A percentile compares a stretch with the other conserved stretches of the same genome.
Conservation (phyloP, 1,284 basidiomycete genomes). For the Singerocomus inundabilis region DNA sequence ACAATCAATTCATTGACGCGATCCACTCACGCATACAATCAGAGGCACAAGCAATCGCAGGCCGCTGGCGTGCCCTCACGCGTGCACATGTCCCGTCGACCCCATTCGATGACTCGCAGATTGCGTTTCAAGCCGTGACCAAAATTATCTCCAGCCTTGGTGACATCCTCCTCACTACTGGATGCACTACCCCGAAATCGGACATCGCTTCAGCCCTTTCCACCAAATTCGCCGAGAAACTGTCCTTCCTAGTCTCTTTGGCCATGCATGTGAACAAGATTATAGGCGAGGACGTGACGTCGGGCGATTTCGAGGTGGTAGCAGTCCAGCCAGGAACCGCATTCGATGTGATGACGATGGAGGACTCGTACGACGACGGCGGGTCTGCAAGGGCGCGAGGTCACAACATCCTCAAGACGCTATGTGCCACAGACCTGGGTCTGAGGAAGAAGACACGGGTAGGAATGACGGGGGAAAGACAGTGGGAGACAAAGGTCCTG, state of each 20-base stretch:
- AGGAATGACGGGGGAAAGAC: constrained; percentile 27
- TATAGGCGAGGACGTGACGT: constrained; percentile 35
- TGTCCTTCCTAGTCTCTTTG: constrained; percentile 25
- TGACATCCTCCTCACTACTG: constrained; percentile 33
- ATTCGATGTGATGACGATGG: constrained; percentile 31
- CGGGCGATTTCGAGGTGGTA: constrained; percentile 32
- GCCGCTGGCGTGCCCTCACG: constrained; percentile 34
- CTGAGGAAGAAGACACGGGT: constrained; percentile 30
- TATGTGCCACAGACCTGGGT: constrained; percentile 37
- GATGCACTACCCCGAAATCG: constrained; percentile 19
- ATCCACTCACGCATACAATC: constrained; percentile 12
- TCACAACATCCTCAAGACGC: constrained; percentile 13
- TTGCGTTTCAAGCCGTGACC: constrained; percentile 22
- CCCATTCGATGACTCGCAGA: constrained; percentile 22
- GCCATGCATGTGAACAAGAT: constrained; percentile 34
- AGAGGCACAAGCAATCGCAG: constrained; percentile 35
- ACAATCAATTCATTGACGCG: constrained; percentile 26
- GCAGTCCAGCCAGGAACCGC: constrained; percentile 23
- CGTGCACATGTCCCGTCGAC: constrained; percentile 27
- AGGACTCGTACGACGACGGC: constrained; percentile 35
- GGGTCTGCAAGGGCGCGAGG: constrained; percentile 4
- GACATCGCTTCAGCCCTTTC: constrained; percentile 23
- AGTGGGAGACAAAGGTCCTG: constrained; percentile 32
- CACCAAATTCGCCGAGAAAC: constrained; percentile 31
- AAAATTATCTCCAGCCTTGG: constrained; percentile 26